A percentile compares a stretch with the other conserved stretches of the same genome.
These are phyloP conservation scores for Cercospora brassicicola DNA, from an alignment of 2,329 filamentous ascomycete genomes.

Conservation along the genomic window DNA sequence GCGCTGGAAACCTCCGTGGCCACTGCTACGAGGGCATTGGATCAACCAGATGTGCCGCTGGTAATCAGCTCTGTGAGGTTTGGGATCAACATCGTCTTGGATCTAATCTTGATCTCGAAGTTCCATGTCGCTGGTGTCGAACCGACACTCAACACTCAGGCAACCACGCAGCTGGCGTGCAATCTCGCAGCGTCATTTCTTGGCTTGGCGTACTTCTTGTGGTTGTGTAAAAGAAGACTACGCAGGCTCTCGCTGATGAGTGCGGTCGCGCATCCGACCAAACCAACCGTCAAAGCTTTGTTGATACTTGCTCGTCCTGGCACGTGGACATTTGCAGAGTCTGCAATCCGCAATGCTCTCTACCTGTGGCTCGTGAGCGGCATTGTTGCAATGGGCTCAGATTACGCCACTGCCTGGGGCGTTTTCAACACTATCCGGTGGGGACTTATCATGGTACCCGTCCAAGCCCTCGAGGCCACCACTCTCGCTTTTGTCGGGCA, in stretches of 20 bases:
- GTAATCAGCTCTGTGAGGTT: constrained; percentile 66
- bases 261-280: background rate
- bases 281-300: constrained; percentile 50
- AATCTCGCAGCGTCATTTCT: constrained; percentile 56
- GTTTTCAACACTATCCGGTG: constrained; percentile 73
- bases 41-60: constrained; percentile 68
- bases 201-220: constrained; percentile 63
- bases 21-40: constrained; percentile 63
- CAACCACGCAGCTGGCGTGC: constrained; percentile 62
- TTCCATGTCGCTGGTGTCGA: constrained; percentile 59
- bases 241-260: background rate
- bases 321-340: constrained; percentile 61
- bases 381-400: constrained; percentile 62
- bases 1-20: constrained; percentile 64
- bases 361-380: constrained; percentile 69
- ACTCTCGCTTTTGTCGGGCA: constrained; percentile 67
- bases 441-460: constrained; percentile 73
- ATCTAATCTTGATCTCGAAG: constrained; percentile 65
- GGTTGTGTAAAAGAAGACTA: constrained; percentile 38
- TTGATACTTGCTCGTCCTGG: constrained; percentile 58
- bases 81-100: constrained; percentile 64
- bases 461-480: constrained; percentile 66
- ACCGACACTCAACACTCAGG: constrained; percentile 65
- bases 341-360: constrained; percentile 65
- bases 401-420: constrained; percentile 72